Evolutionary conservation across 192 early-diverging fungal genomes (phyloP), one percentile per base, ranked within the genome.

Genomic region (Coemansia pectinata): DNA sequence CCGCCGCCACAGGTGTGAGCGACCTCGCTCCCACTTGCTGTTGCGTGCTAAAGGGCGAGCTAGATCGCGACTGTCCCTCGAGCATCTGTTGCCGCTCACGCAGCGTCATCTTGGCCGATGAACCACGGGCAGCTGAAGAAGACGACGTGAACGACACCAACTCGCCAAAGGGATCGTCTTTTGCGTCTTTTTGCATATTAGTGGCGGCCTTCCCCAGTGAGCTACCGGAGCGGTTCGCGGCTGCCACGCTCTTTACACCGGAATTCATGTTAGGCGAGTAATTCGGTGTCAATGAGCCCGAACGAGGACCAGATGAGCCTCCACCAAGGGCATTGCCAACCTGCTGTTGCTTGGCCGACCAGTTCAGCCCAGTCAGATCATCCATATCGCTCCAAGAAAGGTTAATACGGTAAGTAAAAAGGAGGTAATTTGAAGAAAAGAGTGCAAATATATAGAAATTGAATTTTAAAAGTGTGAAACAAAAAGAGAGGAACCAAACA

Each of bases 121-220:
- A 62, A 3, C 29, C 17, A 15, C 55, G 29, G 31, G 67, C 42
- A 40, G 71, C 68, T 9, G 66, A 62, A 0, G 75, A 62, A 3
- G 63, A 36, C 9, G 65, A 64, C 5, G 72, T 60, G 36, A 83
- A 83, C 40, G 80, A 83, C 34, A 83, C 80, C 15, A 83, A 70
- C 61, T 83, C 80, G 59, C 80, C 80, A 69, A 83, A 83, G 1
- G 80, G 80, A 25, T 83, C 79, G 45, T 82, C 80, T 55, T 78
- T 83, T 19, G 77, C 79, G 39, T 82, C 80, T 55, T 78, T 83
- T 19, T 38, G 39, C 15, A 38, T 4, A 29, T 4, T 17, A 15
- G 14, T 23, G 12, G 38, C 4, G 53, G 4, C 2, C 52, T 15
- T 34, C 1, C 42, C 15, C 11, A 21, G 33, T 9, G 72, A 50